phyloP scores from a whole-genome alignment of 495 filamentous ascomycete genomes.

The Hypoxylon lenormandii region DNA sequence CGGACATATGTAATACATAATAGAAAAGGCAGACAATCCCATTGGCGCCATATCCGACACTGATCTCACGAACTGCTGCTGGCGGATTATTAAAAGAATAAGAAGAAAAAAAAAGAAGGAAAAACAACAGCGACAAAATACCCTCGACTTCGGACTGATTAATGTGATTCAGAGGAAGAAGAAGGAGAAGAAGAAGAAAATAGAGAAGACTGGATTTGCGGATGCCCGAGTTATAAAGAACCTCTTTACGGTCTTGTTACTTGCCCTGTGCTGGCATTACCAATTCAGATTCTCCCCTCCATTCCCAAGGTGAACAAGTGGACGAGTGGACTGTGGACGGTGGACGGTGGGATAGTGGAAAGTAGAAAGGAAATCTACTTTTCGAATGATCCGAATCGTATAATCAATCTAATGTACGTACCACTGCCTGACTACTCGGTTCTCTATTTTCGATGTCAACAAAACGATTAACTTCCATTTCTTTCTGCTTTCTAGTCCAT shows the following conservation, averaged over 20 bases:
- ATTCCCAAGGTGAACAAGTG: neutral
- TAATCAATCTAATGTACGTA: too few relatives aligned
- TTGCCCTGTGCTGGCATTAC: neutral
- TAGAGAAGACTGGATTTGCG: neutral
- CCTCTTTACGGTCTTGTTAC: conserved; percentile 12
- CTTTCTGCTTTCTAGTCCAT: too few relatives aligned
- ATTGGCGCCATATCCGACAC: conserved; percentile 38
- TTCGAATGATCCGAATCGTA: too few relatives aligned
- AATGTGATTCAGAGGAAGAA: conserved; percentile 1
- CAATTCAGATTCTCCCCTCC: neutral
- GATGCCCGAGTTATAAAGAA: conserved; percentile 15
- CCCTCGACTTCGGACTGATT: neutral
- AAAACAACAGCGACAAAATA: neutral
- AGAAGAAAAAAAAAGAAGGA: conserved; percentile 4
- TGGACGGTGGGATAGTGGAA: too few relatives aligned
- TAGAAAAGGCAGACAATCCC: conserved; percentile 44
- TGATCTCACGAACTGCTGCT: conserved; percentile 26
- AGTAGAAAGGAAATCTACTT: too few relatives aligned
- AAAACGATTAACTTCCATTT: too few relatives aligned
- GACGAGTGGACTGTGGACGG: neutral
- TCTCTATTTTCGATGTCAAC: too few relatives aligned
- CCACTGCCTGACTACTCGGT: too few relatives aligned
- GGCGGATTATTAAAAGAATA: neutral
- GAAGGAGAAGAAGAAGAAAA: conserved; percentile 6
- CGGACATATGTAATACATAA: conserved; percentile 34